Evolutionary conservation across 176 grass and related monocot species (phyloP).

Genomic region (Eleusine indica): DNA sequence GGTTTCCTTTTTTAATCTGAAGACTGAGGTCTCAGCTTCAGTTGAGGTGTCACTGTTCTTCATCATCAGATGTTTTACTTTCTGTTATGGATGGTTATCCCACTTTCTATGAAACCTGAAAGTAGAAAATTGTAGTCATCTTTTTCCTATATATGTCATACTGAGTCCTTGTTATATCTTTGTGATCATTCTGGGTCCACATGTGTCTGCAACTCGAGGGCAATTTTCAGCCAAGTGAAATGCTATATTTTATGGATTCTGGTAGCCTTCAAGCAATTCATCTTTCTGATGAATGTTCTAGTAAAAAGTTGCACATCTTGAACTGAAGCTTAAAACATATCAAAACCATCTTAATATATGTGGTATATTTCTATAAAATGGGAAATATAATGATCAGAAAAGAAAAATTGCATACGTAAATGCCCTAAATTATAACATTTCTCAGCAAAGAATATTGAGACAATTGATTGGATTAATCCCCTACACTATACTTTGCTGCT

Average conservation of each 20-base stretch:
- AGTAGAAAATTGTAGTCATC: neutral
- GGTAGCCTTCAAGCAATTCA: neutral
- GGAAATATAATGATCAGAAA: neutral
- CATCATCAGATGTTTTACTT: neutral
- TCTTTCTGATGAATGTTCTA: neutral
- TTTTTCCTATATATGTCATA: neutral
- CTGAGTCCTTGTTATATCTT: neutral
- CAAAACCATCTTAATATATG: neutral
- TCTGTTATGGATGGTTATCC: neutral
- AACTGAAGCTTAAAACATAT: neutral
- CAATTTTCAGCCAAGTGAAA: neutral
- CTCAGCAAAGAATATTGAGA: neutral
- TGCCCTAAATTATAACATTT: neutral
- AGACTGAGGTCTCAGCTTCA: neutral
- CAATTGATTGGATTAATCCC: slow-evolving; percentile 5
- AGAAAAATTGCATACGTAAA: neutral
- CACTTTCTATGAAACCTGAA: neutral
- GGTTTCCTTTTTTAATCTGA: slow-evolving; percentile 20
- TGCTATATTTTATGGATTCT: neutral
- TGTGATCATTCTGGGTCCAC: neutral
- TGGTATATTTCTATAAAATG: neutral
- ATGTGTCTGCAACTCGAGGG: neutral
- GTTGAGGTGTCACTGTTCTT: neutral
- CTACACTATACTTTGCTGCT: slow-evolving; percentile 11
- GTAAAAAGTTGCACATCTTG: neutral